Base-by-base conservation (phyloP, 2,329 filamentous ascomycete genomes). In the Bipolaris cookei region DNA sequence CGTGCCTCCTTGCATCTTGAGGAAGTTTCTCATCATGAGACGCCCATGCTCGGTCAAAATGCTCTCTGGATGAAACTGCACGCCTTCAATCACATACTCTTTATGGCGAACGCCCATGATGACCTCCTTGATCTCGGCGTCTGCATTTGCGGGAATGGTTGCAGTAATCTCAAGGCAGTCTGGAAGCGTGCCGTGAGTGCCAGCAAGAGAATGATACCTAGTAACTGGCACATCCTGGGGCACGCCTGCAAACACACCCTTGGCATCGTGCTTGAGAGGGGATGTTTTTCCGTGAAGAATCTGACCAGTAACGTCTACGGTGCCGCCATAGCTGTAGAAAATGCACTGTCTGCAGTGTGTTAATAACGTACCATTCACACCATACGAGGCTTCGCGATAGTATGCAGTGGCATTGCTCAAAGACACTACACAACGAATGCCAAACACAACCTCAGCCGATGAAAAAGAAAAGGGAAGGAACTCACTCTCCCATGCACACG, bases 81-180 rank as follows among this genome's bases (percentile, higher is more conserved):
- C 95, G 38, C 93, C 95, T 76, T 99, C 95, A n/a, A 98, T 84
- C 1, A 91, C 85, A 69, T 89, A 90, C 71, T 95, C 86, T 80
- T 94, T 97, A 81, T 99, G 95, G 43, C 95, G 88, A 43, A 99
- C 90, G 44, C 95, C 95, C 90, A 98, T 97, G 67, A 99, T 99
- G 58, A 98, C 88, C 28, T 90, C 91, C 63, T 90, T 92, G 28
- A 86, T 87, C 49, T 88, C 88, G 72, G 93, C 90, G 14, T 82
- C 80, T n/a, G 88, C 87, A 63, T 86, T 86, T 30, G 88, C 84
- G 4, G 67, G 66, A 52, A 95, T 92, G 89, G 92, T 97, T 42
- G 95, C 97, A 1, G 92, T 92, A 6, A 98, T 86, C 75, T 99
- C 92, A 39, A 99, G 84, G 61, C 87, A 91, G 25, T 90, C 84